phyloP scores from a whole-genome alignment of 2,329 filamentous ascomycete genomes.

The Cercospora canescens region DNA sequence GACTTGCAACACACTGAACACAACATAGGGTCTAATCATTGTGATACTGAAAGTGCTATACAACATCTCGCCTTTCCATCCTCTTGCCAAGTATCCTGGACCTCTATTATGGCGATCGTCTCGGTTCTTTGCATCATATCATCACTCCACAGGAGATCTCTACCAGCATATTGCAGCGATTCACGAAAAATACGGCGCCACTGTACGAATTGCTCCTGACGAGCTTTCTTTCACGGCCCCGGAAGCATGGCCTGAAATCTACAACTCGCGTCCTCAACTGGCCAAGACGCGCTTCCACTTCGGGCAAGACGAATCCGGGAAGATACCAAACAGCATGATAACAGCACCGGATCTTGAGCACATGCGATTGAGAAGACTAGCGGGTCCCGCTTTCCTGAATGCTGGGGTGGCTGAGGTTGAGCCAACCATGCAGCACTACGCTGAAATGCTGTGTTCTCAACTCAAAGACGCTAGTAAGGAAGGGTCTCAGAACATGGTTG shows the following conservation, averaged over 20 bases:
- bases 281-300: conserved; percentile 24
- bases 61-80: conserved; percentile 30
- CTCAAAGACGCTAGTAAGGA: conserved; percentile 44
- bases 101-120: conserved; percentile 25
- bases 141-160: conserved; percentile 25
- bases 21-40: background rate
- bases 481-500: conserved; percentile 68
- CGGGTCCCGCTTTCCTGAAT: conserved; percentile 26
- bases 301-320: conserved; percentile 1
- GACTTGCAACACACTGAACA: background rate
- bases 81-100: conserved; percentile 26
- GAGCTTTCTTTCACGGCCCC: conserved; percentile 32
- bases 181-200: conserved; percentile 28
- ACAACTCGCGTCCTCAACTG: conserved; percentile 28
- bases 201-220: conserved; percentile 33
- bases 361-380: conserved; percentile 19
- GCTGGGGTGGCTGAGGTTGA: conserved; percentile 25
- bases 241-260: conserved; percentile 28
- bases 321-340: conserved; percentile 25
- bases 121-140: conserved; percentile 24
- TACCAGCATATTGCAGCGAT: conserved; percentile 27
- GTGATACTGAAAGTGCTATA: conserved; percentile 15
- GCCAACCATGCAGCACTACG: conserved; percentile 25
- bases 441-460: conserved; percentile 20
- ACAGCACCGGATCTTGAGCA: conserved; percentile 25